These are phyloP conservation scores for Leptomonas pyrrhocoris DNA, from an alignment of 208 protist species.

Conservation along the genomic window DNA sequence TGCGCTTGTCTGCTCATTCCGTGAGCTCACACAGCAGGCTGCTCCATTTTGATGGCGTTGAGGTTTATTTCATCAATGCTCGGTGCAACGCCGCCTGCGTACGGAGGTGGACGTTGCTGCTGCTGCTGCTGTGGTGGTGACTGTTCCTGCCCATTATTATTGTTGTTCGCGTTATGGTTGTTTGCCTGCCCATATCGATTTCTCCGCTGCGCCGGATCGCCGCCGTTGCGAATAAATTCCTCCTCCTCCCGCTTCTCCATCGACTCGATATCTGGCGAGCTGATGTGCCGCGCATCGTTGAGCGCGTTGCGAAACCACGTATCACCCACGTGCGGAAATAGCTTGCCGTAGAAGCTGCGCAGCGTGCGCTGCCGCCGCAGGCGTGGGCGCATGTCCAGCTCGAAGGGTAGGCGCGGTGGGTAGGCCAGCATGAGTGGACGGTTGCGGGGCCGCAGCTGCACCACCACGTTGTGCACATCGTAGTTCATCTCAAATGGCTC, in stretches of 20 bases:
- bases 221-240: conserved; percentile 30
- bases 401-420: conserved; percentile 46
- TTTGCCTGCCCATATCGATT: conserved; percentile 37
- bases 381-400: conserved; percentile 36
- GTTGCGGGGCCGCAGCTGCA: conserved; percentile 49
- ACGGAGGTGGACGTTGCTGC: conserved; percentile 1
- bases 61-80: conserved; percentile 22
- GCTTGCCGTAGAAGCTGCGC: conserved; percentile 70
- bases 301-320: conserved; percentile 61
- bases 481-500: conserved; percentile 59
- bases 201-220: conserved; percentile 31
- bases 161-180: conserved; percentile 12
- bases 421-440: conserved; percentile 46
- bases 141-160: background rate
- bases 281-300: conserved; percentile 36
- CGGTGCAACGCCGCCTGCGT: background rate
- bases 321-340: conserved; percentile 35
- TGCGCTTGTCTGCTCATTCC: too few species aligned
- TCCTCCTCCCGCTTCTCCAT: conserved; percentile 51
- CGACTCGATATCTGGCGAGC: conserved; percentile 51
- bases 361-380: conserved; percentile 61
- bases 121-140: conserved; percentile 21
- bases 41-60: conserved; percentile 24
- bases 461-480: conserved; percentile 60
- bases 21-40: conserved; percentile 15